Percentiles rank a stretch among this genome's conserved stretches.
phyloP scores from a whole-genome alignment of 345 rosid genomes.

The Conringia planisiliqua region DNA sequence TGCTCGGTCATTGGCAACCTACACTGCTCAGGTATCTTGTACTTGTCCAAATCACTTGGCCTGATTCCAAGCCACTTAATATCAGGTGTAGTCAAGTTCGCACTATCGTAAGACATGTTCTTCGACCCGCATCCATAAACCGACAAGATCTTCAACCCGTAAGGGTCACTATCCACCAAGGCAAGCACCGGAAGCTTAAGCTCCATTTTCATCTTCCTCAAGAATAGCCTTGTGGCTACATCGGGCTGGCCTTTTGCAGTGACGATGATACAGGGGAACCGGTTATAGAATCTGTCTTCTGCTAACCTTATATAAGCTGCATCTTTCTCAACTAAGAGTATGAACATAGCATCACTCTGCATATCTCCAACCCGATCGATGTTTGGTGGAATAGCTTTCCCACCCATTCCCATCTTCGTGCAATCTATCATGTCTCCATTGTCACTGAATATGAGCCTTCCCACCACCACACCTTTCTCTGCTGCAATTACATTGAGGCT shows the following conservation, averaged over 20 bases:
- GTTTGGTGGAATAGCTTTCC: slow-evolving; percentile 95
- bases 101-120: slow-evolving; percentile 97
- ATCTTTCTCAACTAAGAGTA: slow-evolving; percentile 87
- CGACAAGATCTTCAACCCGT: slow-evolving; percentile 86
- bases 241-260: slow-evolving; percentile 97
- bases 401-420: slow-evolving; percentile 99
- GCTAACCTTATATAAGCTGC: slow-evolving; percentile 94
- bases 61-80: slow-evolving; percentile 95
- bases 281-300: slow-evolving; percentile 88
- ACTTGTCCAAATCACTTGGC: slow-evolving; percentile 93
- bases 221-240: slow-evolving; percentile 89
- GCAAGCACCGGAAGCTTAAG: slow-evolving; percentile 92
- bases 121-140: slow-evolving; percentile 97
- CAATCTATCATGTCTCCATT: slow-evolving; percentile 98
- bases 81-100: slow-evolving; percentile 91
- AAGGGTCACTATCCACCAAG: slow-evolving; percentile 94
- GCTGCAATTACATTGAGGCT: slow-evolving; percentile 91
- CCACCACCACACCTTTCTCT: slow-evolving; percentile 95
- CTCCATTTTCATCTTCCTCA: slow-evolving; percentile 94
- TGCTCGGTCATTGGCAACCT: slow-evolving; percentile 97
- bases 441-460: slow-evolving; percentile 89
- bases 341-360: slow-evolving; percentile 87
- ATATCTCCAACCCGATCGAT: slow-evolving; percentile 93
- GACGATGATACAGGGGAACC: slow-evolving; percentile 92
- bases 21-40: slow-evolving; percentile 86